Evolutionary conservation across 306 rosid species (phyloP).

Genomic region (Arachis stenosperma): DNA sequence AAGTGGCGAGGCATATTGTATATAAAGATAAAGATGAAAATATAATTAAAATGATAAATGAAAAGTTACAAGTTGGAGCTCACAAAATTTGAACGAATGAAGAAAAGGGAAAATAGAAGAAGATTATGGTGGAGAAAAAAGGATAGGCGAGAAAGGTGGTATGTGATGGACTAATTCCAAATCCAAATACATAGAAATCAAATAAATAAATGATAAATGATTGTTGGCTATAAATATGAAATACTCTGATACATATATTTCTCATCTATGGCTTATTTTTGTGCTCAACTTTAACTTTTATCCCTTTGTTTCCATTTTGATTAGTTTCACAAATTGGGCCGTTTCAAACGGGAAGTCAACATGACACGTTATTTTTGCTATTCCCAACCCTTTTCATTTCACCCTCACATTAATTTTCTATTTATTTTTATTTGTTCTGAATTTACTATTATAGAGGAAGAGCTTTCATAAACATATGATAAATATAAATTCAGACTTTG

Average conservation of each 20-base stretch:
- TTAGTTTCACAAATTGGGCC: slow-evolving; percentile 27
- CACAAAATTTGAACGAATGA: too few relatives aligned
- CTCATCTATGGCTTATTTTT: not conserved
- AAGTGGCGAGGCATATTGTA: too few relatives aligned
- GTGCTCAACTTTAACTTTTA: slow-evolving; percentile 22
- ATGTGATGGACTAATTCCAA: slow-evolving; percentile 11
- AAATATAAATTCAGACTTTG: slow-evolving; percentile 3
- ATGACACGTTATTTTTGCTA: slow-evolving; percentile 38
- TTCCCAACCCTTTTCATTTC: slow-evolving; percentile 23
- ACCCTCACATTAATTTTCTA: slow-evolving; percentile 28
- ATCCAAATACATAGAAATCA: not conserved
- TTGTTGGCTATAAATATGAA: not conserved
- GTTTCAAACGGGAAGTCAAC: slow-evolving; percentile 37
- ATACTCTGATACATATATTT: not conserved
- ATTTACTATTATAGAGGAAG: slow-evolving; percentile 17
- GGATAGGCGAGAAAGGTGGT: too few relatives aligned
- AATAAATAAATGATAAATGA: not conserved
- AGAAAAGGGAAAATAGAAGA: too few relatives aligned
- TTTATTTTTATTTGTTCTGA: slow-evolving; percentile 3
- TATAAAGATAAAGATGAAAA: not conserved
- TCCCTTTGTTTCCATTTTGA: slow-evolving; percentile 16
- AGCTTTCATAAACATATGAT: not conserved
- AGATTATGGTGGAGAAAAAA: too few relatives aligned
- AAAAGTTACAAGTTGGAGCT: too few relatives aligned
- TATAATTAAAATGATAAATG: not conserved